A percentile compares a stretch with the other conserved stretches of the same genome.
phyloP scores from a whole-genome alignment of 805 yeast genomes.

The Pichia sporocuriosa region DNA sequence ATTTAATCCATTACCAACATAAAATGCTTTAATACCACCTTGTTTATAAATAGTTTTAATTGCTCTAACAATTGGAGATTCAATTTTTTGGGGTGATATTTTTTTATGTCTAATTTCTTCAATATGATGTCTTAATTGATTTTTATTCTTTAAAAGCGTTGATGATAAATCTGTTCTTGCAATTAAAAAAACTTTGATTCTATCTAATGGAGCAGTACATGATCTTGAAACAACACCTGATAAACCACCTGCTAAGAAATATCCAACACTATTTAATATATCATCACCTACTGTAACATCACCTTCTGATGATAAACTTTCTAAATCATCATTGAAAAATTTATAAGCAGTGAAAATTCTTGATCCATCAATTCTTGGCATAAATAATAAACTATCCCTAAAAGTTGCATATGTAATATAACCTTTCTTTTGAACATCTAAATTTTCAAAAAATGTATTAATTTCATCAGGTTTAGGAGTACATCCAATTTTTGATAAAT shows the following conservation, averaged over 20 bases:
- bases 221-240: conserved; percentile 96
- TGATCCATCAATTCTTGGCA: conserved; percentile 76
- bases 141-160: conserved; percentile 54
- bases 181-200: conserved; percentile 87
- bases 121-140: conserved; percentile 28
- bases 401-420: conserved; percentile 79
- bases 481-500: conserved; percentile 50
- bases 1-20: conserved; percentile 92
- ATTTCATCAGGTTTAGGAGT: conserved; percentile 47
- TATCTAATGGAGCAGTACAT: conserved; percentile 94
- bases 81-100: conserved; percentile 40
- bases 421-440: conserved; percentile 55
- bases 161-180: conserved; percentile 82
- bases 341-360: conserved; percentile 74
- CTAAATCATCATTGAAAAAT: conserved; percentile 68
- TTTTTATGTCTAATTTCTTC: conserved; percentile 36
- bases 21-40: conserved; percentile 83
- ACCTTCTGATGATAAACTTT: conserved; percentile 83
- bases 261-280: conserved; percentile 77
- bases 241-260: conserved; percentile 88
- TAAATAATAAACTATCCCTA: conserved; percentile 70
- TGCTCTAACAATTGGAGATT: conserved; percentile 76
- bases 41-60: conserved; percentile 73
- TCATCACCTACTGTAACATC: conserved; percentile 82
- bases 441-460: conserved; percentile 46